Evolutionary conservation across 1,139 yeast species (phyloP).

Genomic region (Suhomyces atakaporum): DNA sequence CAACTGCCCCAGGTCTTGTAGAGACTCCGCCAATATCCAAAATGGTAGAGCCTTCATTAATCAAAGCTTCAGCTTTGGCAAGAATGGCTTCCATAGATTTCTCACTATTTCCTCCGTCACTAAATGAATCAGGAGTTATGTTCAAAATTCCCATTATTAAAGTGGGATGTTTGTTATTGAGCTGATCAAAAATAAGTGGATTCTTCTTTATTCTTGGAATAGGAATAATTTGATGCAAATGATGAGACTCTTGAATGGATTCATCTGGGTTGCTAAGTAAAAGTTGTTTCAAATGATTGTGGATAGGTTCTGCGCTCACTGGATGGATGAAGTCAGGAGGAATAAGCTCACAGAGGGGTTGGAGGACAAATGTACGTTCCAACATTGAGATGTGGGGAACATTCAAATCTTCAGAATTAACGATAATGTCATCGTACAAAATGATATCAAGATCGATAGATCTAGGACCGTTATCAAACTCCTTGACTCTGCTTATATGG

Average conservation of each 20-base stretch:
- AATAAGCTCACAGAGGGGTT: conserved; percentile 81
- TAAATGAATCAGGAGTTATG: conserved; percentile 92
- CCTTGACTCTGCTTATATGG: conserved; percentile 68
- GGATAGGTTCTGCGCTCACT: conserved; percentile 77
- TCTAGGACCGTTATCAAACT: conserved; percentile 88
- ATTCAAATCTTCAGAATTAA: conserved; percentile 58
- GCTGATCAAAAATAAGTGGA: conserved; percentile 41
- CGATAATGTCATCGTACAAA: conserved; percentile 60
- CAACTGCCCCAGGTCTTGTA: conserved; percentile 78
- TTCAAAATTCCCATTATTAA: conserved; percentile 84
- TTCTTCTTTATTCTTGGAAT: conserved; percentile 30
- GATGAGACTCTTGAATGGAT: conserved; percentile 48
- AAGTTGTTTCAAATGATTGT: conserved; percentile 64
- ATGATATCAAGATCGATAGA: conserved; percentile 86
- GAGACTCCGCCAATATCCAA: conserved; percentile 94
- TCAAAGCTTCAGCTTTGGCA: conserved; percentile 46
- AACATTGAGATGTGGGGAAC: conserved; percentile 89
- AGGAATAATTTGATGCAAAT: conserved; percentile 49
- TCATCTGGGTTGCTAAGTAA: conserved; percentile 37
- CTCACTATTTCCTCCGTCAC: conserved; percentile 73
- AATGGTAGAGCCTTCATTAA: conserved; percentile 61
- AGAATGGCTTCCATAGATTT: conserved; percentile 32
- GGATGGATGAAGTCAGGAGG: conserved; percentile 72
- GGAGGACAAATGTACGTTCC: conserved; percentile 85
- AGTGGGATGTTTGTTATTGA: conserved; percentile 40